phyloP scores from a whole-genome alignment of 495 filamentous ascomycete species.

The Penicillium paradoxum region DNA sequence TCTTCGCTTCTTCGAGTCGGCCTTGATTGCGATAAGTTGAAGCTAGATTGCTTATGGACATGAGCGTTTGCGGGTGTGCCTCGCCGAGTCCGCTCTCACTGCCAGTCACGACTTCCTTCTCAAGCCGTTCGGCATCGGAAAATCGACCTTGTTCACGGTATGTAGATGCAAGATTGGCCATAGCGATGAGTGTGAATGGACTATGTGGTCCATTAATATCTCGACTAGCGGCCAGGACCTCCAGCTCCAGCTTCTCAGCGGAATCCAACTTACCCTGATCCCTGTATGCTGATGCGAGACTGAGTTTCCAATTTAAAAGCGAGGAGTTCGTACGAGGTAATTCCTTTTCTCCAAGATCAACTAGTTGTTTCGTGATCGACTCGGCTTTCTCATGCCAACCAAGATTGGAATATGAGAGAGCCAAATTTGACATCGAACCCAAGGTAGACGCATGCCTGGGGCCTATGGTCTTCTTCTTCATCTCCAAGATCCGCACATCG shows the following conservation, averaged over 20 bases:
- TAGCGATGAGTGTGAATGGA: constrained; percentile 19
- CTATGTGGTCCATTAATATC: constrained; percentile 18
- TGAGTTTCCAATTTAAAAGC: constrained; percentile 14
- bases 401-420: constrained; percentile 18
- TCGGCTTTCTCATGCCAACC: constrained; percentile 28
- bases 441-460: constrained; percentile 32
- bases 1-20: constrained; percentile 27
- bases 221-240: constrained; percentile 18
- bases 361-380: constrained; percentile 15
- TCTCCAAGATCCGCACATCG: constrained; percentile 7
- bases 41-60: constrained; percentile 26
- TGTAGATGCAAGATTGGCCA: constrained; percentile 21
- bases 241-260: constrained; percentile 33
- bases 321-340: constrained; percentile 29
- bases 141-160: constrained; percentile 17
- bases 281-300: constrained; percentile 13
- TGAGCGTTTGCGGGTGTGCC: constrained; percentile 31
- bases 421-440: constrained; percentile 21
- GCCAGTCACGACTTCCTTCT: constrained; percentile 22
- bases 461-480: constrained; percentile 23
- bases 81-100: constrained; percentile 20
- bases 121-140: constrained; percentile 21
- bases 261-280: constrained; percentile 23
- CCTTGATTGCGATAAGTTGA: constrained; percentile 27
- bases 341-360: constrained; percentile 15